Base-by-base conservation (phyloP, 192 early-diverging fungal genomes). In the Phlyctochytrium arcticum region DNA sequence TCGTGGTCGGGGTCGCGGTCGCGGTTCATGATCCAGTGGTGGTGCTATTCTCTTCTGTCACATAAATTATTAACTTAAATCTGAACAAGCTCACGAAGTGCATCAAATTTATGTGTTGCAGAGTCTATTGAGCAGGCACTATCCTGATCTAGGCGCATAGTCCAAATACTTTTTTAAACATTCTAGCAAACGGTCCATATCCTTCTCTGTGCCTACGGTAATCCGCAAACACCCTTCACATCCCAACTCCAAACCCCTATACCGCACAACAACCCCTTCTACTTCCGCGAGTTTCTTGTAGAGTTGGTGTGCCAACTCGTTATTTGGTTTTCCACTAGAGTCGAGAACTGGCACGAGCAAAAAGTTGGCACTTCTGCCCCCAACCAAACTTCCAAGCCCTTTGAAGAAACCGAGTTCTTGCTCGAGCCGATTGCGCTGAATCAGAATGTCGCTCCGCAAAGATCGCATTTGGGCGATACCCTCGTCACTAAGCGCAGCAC, bases 321-420 rank as follows among this genome's bases (percentile, higher is more conserved):
- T 96, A 60, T 72, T 76, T 6, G 91, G 85, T 29, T 80, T 65
- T 5, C 84, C 88, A 19, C 76, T 68, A 17, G 75, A 69, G 72
- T 88, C 80, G 19, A 92, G 73, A 32, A 98, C 72, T 66, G 90
- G 87, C 6, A 86, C 91, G 54, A 99, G 68, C 5, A 99, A 81
- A 85, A 99, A 99, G 82, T 99, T 99, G 55, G 90, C 90, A 46
- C 98, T 90, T 70, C 92, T 93, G 29, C 80, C 84, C 39, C 97
- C 97, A 26, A 95, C 54, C 48, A 98, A 84, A 6, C 73, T 73
- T 5, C 89, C 89, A 19, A 96, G 63, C 30, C 84, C 83, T 10
- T 84, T 70, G 31, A 96, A 69, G 10, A 71, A 70, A 36, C 60
- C 65, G 57, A 99, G 77, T 37, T 75, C 75, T 1, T 74, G 65